Percentiles rank a stretch among this genome's conserved stretches.
phyloP scores from a whole-genome alignment of 2,329 filamentous ascomycete genomes.

The Apiospora arundinis region DNA sequence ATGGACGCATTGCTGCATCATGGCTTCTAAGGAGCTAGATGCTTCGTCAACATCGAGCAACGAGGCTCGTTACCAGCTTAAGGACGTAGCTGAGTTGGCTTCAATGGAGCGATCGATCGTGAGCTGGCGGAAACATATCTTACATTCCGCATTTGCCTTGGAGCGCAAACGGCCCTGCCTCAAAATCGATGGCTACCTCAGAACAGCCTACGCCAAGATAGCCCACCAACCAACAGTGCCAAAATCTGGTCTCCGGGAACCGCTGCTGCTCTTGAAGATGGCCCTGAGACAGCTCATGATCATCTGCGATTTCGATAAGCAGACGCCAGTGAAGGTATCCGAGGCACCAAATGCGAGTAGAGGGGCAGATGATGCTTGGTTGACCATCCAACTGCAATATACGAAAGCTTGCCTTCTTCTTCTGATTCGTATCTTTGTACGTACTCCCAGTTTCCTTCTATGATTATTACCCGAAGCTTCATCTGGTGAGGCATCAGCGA shows the following conservation, averaged over 20 bases:
- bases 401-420: neutral
- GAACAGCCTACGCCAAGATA: constrained; percentile 18
- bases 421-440: neutral
- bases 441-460: neutral
- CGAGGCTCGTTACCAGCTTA: neutral
- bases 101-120: neutral
- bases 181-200: constrained; percentile 18
- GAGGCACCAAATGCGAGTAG: neutral
- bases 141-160: neutral
- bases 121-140: neutral
- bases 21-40: neutral
- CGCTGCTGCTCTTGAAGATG: constrained; percentile 6
- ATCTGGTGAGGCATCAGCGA: neutral
- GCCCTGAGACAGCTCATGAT: neutral
- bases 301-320: neutral
- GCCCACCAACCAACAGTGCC: constrained; percentile 5
- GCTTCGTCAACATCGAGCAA: neutral
- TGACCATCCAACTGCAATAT: neutral
- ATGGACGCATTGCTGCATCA: neutral
- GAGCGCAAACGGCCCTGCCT: constrained; percentile 18
- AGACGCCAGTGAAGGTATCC: neutral
- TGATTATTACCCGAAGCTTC: neutral
- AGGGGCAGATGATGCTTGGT: neutral
- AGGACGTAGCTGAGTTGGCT: neutral
- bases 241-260: constrained; percentile 17